Evolutionary conservation across 2,329 filamentous ascomycete species (phyloP), one percentile per base, ranked within the genome.

Genomic region (Nothomitra cinnamomea): DNA sequence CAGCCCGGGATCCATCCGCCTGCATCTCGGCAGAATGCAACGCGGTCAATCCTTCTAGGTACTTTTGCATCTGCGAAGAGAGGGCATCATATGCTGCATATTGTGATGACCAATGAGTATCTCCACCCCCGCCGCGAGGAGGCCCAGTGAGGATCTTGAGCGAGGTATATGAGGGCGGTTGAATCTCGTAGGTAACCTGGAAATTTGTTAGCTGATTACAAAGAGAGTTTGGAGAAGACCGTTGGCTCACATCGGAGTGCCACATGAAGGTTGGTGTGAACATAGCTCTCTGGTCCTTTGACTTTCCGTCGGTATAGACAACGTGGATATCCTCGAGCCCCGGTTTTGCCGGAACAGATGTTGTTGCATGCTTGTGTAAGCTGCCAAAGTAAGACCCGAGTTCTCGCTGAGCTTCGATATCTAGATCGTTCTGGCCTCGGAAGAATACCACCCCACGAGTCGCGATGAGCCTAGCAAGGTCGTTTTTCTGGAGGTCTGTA

Each of bases 71-170:
- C 32, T 68, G 64, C 0, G 70, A 64, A 0, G 74, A 78, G 15
- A 79, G 70, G 19, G 71, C 67, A 57, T 79, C 77, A 57, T 79
- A 80, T 32, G 75, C 72, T 5, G 74, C 77, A 58, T 79, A 79
- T 58, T 76, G 73, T 0, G 72, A 76, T 1, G 74, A 72, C 75
- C 75, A 78, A 41, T 77, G 69, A 0, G 75, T 78, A 57, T 78
- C 75, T 36, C 75, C 75, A 21, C 76, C 76, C 10, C 72, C 76
- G 24, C 76, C 76, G 5, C 68, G 67, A 5, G 75, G 72, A 36
- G 76, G 76, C 1, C 74, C 74, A 1, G 69, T 68, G 6, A 78
- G 67, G 2, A 79, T 63, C 59, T 76, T 77, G 19, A 79, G 65
- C 1, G 70, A 73, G 8, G 75, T 78, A 61, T 78, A 78, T 1